Conservation (phyloP, 78 protist genomes). For the Pelomyxa schiedti region DNA sequence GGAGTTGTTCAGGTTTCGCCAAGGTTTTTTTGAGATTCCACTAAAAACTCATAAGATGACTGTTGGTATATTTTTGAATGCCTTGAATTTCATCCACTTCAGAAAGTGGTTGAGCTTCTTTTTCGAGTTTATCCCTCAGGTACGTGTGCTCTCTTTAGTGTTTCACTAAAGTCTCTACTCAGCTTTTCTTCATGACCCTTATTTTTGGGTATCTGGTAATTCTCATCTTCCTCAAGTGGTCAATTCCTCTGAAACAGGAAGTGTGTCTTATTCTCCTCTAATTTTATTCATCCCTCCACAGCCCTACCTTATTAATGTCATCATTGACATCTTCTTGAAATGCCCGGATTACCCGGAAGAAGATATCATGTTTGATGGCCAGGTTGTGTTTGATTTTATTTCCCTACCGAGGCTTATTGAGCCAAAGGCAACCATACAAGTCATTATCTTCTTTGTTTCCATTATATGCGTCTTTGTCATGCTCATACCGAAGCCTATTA, state of each 20-base stretch:
- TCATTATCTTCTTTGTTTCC: conserved; percentile 35
- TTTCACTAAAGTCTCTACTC: too few species aligned
- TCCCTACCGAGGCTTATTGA: too few species aligned
- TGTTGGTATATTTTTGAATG: conserved; percentile 73
- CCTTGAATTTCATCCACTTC: conserved; percentile 70
- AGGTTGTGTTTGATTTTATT: too few species aligned
- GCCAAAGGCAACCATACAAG: conserved; percentile 40
- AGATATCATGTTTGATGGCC: conserved; percentile 9
- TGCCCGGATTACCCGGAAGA: conserved; percentile 1
- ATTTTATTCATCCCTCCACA: not conserved
- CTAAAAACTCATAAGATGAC: too few species aligned
- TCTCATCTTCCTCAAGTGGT: conserved; percentile 52
- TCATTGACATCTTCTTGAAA: conserved; percentile 78
- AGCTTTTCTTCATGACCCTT: conserved; percentile 81
- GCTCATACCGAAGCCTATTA: conserved; percentile 57
- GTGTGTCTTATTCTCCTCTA: not conserved
- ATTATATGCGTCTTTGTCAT: conserved; percentile 49
- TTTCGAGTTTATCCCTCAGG: conserved; percentile 84
- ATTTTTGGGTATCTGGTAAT: conserved; percentile 87
- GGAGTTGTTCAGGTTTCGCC: conserved; percentile 97
- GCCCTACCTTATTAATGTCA: conserved; percentile 25
- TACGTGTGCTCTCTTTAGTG: too few species aligned
- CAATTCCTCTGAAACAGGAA: conserved; percentile 9
- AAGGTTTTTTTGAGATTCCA: too few species aligned
- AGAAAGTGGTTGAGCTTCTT: conserved; percentile 26